These are phyloP conservation scores for button mushroom (Agaricus bisporus) DNA, from an alignment of 768 basidiomycete genomes.

Conservation along the genomic window DNA sequence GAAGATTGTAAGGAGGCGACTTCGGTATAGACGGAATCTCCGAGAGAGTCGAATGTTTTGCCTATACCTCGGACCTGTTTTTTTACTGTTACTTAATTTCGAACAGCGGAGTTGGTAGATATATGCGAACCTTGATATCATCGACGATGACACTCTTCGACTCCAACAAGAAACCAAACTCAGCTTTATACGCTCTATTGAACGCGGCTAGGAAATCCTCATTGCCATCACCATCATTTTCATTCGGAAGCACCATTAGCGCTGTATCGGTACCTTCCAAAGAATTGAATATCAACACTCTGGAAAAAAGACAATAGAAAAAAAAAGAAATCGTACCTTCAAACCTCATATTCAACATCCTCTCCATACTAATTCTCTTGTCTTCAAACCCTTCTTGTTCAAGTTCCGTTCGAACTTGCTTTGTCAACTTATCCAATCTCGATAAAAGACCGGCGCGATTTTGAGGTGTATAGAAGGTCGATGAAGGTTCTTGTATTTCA, in stretches of 20 bases:
- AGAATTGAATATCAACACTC: neutral
- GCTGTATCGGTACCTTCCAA: constrained; percentile 77
- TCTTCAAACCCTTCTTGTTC: constrained; percentile 75
- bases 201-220: constrained; percentile 81
- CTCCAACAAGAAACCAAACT: constrained; percentile 90
- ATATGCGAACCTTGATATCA: constrained; percentile 67
- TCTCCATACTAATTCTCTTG: constrained; percentile 65
- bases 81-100: neutral
- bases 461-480: constrained; percentile 64
- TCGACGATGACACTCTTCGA: constrained; percentile 82
- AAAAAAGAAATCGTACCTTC: constrained; percentile 27
- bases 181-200: constrained; percentile 70
- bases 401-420: constrained; percentile 62
- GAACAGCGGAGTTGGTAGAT: neutral
- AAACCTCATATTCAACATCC: constrained; percentile 89
- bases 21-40: constrained; percentile 75
- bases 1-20: constrained; percentile 40
- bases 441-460: constrained; percentile 48
- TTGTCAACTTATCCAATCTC: constrained; percentile 66
- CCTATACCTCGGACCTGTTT: constrained; percentile 73
- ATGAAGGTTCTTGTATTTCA: constrained; percentile 87
- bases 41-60: constrained; percentile 80
- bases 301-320: neutral
- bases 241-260: constrained; percentile 70
- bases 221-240: constrained; percentile 39